A percentile compares a stretch with the other conserved stretches of the same genome.
phyloP scores from a whole-genome alignment of 1,284 basidiomycete genomes.

The Hypsizygus ulmarius region DNA sequence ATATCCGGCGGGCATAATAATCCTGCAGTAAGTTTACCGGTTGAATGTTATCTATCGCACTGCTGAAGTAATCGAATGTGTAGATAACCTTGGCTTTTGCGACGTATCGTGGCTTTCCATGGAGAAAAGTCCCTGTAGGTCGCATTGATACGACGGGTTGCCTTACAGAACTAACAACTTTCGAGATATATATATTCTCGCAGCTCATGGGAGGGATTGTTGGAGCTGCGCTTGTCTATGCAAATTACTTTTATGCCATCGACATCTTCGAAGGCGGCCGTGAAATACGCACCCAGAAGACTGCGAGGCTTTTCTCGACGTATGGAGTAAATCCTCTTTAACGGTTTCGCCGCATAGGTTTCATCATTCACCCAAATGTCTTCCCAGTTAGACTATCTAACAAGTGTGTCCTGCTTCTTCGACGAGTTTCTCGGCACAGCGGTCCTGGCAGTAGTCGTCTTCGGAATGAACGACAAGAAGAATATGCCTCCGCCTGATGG shows the following conservation, averaged over 20 bases:
- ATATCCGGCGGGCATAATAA: constrained; percentile 80
- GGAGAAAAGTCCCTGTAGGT: constrained; percentile 68
- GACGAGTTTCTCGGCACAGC: constrained; percentile 63
- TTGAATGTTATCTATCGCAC: neutral
- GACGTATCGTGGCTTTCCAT: constrained; percentile 71
- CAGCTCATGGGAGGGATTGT: constrained; percentile 71
- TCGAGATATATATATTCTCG: constrained; percentile 57
- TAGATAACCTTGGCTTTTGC: constrained; percentile 69
- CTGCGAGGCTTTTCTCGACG: constrained; percentile 69
- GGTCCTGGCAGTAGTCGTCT: constrained; percentile 47
- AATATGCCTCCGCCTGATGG: constrained; percentile 46
- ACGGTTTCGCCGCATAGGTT: neutral
- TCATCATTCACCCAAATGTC: constrained; percentile 1
- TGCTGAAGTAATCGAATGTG: constrained; percentile 5
- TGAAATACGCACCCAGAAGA: constrained; percentile 62
- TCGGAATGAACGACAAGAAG: constrained; percentile 42
- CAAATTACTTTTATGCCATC: constrained; percentile 76
- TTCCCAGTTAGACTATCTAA: constrained; percentile 54
- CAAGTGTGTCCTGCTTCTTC: constrained; percentile 58
- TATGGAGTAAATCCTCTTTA: constrained; percentile 52
- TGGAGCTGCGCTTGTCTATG: constrained; percentile 70
- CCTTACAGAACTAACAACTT: neutral
- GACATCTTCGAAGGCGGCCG: constrained; percentile 64
- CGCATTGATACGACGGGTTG: neutral
- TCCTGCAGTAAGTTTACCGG: constrained; percentile 52